A percentile compares a stretch with the other conserved stretches of the same genome.
Evolutionary conservation across 768 basidiomycete species (phyloP).

Genomic region (Calocybe indica): DNA sequence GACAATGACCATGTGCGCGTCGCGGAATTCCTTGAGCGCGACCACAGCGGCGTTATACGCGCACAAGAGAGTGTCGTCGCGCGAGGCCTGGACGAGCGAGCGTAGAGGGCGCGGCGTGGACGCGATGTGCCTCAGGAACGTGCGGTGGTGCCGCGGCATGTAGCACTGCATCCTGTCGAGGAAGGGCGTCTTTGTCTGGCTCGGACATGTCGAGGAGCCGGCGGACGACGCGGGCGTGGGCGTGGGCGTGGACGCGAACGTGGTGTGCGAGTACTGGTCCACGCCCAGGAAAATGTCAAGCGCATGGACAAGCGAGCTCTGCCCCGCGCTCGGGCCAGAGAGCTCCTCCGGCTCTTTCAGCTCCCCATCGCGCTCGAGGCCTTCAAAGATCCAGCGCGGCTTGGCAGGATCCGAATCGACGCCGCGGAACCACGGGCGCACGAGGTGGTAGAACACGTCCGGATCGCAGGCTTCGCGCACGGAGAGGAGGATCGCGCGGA

Average conservation of each 20-base stretch:
- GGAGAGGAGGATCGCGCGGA: conserved; percentile 57
- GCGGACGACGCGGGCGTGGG: conserved; percentile 14
- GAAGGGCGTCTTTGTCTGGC: conserved; percentile 31
- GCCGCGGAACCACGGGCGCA: conserved; percentile 85
- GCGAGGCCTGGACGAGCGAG: conserved; percentile 36
- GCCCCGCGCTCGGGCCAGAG: conserved; percentile 83
- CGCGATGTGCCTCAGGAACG: conserved; percentile 66
- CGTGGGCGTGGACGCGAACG: conserved; percentile 14
- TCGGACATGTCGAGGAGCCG: conserved; percentile 13
- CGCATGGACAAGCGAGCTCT: conserved; percentile 74
- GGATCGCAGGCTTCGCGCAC: conserved; percentile 78
- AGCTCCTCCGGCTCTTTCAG: conserved; percentile 45
- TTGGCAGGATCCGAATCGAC: conserved; percentile 46
- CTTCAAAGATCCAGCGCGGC: conserved; percentile 51
- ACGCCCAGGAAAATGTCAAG: conserved; percentile 73
- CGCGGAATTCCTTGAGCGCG: conserved; percentile 70
- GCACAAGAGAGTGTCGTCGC: conserved; percentile 30
- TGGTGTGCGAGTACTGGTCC: conserved; percentile 38
- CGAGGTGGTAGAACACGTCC: conserved; percentile 61
- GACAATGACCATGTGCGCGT: conserved; percentile 76
- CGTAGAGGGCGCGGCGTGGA: conserved; percentile 60
- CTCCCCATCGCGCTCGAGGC: conserved; percentile 39
- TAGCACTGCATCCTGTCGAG: conserved; percentile 74
- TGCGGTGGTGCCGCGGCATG: conserved; percentile 80
- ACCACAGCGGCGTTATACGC: conserved; percentile 66